Conservation (phyloP, 2,329 filamentous ascomycete species). For the Coccinonectria pachysandricola region DNA sequence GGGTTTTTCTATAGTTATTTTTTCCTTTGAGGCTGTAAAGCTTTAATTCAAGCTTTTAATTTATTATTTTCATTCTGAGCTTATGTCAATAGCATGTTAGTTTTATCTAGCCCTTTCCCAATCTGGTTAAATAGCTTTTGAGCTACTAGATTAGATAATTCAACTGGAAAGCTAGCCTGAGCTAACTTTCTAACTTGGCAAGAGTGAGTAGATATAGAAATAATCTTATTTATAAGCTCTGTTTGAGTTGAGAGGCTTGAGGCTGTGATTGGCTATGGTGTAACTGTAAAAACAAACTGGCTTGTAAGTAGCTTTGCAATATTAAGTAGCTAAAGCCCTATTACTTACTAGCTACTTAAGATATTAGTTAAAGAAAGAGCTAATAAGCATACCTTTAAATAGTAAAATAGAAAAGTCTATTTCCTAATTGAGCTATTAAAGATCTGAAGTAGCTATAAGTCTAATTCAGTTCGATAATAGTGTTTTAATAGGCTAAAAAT, state of each 20-base stretch:
- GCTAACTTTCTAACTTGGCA: background rate
- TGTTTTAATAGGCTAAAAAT: background rate
- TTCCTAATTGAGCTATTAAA: background rate
- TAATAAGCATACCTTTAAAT: background rate
- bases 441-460: background rate
- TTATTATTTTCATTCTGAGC: background rate
- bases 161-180: background rate
- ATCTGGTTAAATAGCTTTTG: background rate
- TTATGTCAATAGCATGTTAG: background rate
- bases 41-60: background rate
- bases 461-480: background rate
- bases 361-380: background rate
- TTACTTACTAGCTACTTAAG: background rate
- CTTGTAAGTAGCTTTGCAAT: background rate
- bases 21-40: background rate
- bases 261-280: background rate
- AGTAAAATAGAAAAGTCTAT: background rate
- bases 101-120: background rate
- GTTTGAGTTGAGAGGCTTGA: background rate
- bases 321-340: background rate
- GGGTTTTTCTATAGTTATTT: background rate
- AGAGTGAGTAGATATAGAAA: background rate
- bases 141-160: background rate
- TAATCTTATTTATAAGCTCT: background rate
- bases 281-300: background rate